Conservation (phyloP, 495 filamentous ascomycete species). For the Pseudotulostoma volvatum region DNA sequence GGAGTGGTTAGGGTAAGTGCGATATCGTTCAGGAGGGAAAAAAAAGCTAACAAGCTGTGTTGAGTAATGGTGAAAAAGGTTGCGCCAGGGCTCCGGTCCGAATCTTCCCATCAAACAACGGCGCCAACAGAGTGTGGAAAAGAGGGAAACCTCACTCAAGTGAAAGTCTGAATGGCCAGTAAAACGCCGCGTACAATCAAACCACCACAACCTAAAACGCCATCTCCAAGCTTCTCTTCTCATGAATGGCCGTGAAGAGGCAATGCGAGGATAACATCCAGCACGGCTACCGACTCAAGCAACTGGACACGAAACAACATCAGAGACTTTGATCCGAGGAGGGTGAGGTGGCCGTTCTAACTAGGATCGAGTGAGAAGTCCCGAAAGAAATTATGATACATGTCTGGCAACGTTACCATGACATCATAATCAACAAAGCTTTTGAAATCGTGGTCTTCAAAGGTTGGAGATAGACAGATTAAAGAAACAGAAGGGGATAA, state of each 20-base stretch:
- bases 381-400: slow-evolving; percentile 22
- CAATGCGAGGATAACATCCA: background rate
- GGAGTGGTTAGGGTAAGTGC: too few species aligned
- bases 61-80: too few species aligned
- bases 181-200: background rate
- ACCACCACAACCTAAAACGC: background rate
- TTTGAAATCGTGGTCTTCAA: background rate
- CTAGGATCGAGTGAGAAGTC: slow-evolving; percentile 3
- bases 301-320: too few species aligned
- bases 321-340: too few species aligned
- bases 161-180: too few species aligned
- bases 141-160: too few species aligned
- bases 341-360: background rate
- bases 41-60: too few species aligned
- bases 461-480: background rate
- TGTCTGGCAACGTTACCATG: slow-evolving; percentile 11
- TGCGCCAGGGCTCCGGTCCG: too few species aligned
- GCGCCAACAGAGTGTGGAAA: too few species aligned
- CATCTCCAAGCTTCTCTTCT: background rate
- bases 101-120: too few species aligned
- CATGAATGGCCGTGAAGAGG: background rate
- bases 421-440: slow-evolving; percentile 9
- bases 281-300: too few species aligned
- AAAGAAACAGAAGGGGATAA: slow-evolving; percentile 4
- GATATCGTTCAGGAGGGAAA: too few species aligned